Conservation (phyloP, 352 stramenopile species). For the Elongisporangium undulatum region DNA sequence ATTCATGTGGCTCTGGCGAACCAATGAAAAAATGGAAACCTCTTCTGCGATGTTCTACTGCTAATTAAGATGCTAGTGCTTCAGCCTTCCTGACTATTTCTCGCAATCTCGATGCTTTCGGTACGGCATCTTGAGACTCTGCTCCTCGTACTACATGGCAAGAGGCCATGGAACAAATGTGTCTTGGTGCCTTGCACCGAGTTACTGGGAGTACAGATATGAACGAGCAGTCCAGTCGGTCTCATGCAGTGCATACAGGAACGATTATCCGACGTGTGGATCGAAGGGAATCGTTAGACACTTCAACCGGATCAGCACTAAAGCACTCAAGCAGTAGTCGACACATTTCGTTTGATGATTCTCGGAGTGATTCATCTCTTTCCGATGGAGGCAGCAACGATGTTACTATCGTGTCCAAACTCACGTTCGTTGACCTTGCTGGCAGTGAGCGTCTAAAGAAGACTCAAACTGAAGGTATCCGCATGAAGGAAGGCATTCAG, state of each 20-base stretch:
- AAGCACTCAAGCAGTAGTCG: constrained; percentile 15
- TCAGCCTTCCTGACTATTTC: constrained; percentile 4
- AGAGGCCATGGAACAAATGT: constrained; percentile 77
- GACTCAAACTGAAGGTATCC: constrained; percentile 71
- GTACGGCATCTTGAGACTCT: constrained; percentile 34
- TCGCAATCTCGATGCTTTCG: background rate
- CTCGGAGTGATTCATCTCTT: background rate
- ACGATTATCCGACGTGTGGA: constrained; percentile 65
- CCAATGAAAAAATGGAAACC: constrained; percentile 13
- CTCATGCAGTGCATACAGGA: constrained; percentile 83
- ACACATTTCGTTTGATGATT: constrained; percentile 8
- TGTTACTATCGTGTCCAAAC: constrained; percentile 61
- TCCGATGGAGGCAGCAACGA: constrained; percentile 21
- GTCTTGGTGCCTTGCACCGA: constrained; percentile 54
- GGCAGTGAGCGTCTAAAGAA: constrained; percentile 86
- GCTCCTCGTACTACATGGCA: constrained; percentile 57
- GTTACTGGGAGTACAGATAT: constrained; percentile 86
- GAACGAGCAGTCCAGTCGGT: constrained; percentile 87
- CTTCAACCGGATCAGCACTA: background rate
- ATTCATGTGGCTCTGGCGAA: no score
- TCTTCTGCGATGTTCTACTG: background rate
- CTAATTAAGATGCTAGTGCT: background rate
- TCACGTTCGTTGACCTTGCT: constrained; percentile 87
- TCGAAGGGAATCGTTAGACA: constrained; percentile 9
- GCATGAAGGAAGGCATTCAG: constrained; percentile 89